Evolutionary conservation across 148 eudicot species (phyloP).

Genomic region (Polygonum aviculare): DNA sequence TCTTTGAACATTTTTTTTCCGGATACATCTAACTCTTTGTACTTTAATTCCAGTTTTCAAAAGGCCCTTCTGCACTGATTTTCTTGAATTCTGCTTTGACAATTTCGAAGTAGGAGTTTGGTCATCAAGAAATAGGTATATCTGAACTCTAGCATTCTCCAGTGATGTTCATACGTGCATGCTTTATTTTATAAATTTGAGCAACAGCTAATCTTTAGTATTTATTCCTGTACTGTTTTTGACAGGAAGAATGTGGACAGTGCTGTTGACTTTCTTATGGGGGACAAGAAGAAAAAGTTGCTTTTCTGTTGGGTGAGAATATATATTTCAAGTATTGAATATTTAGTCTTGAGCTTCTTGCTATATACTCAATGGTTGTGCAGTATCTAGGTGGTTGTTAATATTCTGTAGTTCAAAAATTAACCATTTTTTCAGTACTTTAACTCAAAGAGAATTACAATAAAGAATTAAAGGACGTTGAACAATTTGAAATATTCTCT

Average conservation of each 20-base stretch:
- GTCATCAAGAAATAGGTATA: constrained; percentile 87
- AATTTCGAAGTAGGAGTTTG: constrained; percentile 79
- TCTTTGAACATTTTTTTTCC: neutral
- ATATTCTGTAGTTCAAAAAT: neutral
- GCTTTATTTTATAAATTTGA: constrained; percentile 3
- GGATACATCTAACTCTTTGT: neutral
- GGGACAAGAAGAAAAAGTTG: constrained; percentile 54
- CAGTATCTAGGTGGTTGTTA: neutral
- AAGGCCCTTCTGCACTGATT: constrained; percentile 70
- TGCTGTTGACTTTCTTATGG: constrained; percentile 69
- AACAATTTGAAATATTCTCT: neutral
- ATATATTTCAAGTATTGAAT: neutral
- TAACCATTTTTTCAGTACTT: neutral
- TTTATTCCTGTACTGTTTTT: constrained; percentile 6
- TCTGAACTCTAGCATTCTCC: constrained; percentile 1
- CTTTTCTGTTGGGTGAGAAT: constrained; percentile 79
- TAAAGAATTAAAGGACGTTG: neutral
- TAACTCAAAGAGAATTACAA: neutral
- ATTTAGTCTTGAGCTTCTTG: neutral
- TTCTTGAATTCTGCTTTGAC: constrained; percentile 80
- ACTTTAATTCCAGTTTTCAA: constrained; percentile 52
- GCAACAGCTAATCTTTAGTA: constrained; percentile 7
- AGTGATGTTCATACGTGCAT: neutral
- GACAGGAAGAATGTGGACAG: constrained; percentile 63
- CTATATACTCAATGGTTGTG: neutral